A percentile compares a stretch with the other conserved stretches of the same genome.
Conservation (phyloP, 257 asterid species). For the Solanum etuberosum region DNA sequence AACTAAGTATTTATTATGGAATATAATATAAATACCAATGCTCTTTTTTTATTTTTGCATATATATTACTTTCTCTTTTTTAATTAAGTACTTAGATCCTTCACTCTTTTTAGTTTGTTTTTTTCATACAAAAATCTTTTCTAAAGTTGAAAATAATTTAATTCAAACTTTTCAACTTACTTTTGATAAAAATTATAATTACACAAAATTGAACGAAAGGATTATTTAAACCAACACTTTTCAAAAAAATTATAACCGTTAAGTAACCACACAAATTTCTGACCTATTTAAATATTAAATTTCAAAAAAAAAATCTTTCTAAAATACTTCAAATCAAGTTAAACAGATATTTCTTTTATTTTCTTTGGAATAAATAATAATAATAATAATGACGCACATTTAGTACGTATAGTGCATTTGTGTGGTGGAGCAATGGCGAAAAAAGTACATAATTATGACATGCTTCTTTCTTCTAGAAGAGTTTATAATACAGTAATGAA, state of each 20-base stretch:
- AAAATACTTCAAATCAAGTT: not conserved
- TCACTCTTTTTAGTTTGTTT: not conserved
- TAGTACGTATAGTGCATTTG: not conserved
- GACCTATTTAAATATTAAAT: too few species aligned
- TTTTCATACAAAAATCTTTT: not conserved
- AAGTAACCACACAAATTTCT: not conserved
- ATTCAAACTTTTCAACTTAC: not conserved
- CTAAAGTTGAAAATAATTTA: not conserved
- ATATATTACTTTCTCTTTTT: not conserved
- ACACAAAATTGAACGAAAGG: not conserved
- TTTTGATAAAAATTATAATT: not conserved
- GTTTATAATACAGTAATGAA: not conserved
- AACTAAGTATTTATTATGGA: not conserved
- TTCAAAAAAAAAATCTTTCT: not conserved
- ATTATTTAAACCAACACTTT: too few species aligned
- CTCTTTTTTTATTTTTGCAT: too few species aligned
- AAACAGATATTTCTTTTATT: not conserved
- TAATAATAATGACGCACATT: not conserved
- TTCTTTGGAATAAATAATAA: not conserved
- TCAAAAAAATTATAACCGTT: too few species aligned
- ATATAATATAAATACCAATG: not conserved
- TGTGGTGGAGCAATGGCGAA: not conserved
- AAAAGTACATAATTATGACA: not conserved
- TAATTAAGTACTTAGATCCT: not conserved
- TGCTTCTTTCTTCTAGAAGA: not conserved